Conservation (phyloP, 2,329 filamentous ascomycete genomes). For the Aspergillus sp. region DNA sequence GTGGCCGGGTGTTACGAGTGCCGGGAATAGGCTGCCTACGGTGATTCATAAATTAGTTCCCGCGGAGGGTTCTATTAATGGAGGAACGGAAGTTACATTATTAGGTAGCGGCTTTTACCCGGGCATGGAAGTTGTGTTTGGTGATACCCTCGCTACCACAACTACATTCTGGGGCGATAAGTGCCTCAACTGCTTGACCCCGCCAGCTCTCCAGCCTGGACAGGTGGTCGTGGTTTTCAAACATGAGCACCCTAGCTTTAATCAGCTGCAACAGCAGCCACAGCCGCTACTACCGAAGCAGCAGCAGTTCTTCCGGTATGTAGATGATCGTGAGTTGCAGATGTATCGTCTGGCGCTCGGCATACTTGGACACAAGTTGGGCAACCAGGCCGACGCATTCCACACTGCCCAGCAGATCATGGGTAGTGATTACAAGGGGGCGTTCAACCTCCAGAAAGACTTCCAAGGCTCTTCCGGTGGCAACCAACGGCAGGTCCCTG, state of each 20-base stretch:
- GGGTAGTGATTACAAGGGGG: conserved; percentile 43
- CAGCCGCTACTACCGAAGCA: conserved; percentile 49
- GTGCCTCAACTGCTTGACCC: conserved; percentile 75
- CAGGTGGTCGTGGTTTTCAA: conserved; percentile 71
- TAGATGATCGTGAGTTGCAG: conserved; percentile 49
- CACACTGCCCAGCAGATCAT: conserved; percentile 50
- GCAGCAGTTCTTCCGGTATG: conserved; percentile 67
- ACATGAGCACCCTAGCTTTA: conserved; percentile 51
- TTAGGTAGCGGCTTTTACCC: conserved; percentile 78
- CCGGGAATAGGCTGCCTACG: conserved; percentile 55
- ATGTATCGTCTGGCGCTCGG: conserved; percentile 46
- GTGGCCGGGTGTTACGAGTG: conserved; percentile 54
- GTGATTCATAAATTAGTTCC: conserved; percentile 82
- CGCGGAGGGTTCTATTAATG: conserved; percentile 74
- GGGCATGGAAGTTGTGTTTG: conserved; percentile 82
- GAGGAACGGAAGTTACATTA: conserved; percentile 84
- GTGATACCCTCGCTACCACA: conserved; percentile 65
- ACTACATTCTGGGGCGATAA: conserved; percentile 80
- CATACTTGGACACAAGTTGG: conserved; percentile 48
- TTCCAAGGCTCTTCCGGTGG: conserved; percentile 43
- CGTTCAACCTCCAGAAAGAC: conserved; percentile 51
- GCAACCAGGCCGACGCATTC: conserved; percentile 48
- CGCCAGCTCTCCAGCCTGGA: conserved; percentile 67
- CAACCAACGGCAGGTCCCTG: conserved; percentile 47
- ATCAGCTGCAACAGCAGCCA: conserved; percentile 45